phyloP scores from a whole-genome alignment of 73 alveolate genomes.

The Tetrahymena elliotti region DNA sequence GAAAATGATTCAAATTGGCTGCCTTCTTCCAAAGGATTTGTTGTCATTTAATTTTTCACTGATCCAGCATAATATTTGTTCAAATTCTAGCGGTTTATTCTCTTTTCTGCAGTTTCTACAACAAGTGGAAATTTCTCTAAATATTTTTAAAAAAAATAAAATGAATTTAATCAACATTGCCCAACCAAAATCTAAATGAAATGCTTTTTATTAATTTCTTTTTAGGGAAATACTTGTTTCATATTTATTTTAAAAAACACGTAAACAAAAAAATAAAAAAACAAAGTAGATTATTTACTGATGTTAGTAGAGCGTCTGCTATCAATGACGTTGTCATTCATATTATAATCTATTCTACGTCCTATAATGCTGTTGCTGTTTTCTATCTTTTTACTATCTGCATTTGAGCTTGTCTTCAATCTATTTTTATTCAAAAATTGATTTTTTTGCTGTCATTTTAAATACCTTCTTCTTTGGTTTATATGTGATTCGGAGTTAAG shows the following conservation, averaged over 20 bases:
- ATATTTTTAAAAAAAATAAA: not conserved
- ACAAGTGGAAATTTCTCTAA: not conserved
- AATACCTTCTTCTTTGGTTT: not conserved
- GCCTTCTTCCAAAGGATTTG: not conserved
- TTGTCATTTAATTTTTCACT: not conserved
- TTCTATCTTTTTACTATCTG: not conserved
- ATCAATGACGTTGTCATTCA: not conserved
- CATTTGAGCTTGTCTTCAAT: not conserved
- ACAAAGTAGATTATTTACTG: too few relatives aligned
- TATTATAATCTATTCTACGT: not conserved
- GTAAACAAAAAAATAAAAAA: too few relatives aligned
- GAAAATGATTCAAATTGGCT: not conserved
- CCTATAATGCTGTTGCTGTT: not conserved
- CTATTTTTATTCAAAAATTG: not conserved
- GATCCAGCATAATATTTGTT: not conserved
- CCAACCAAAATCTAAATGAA: too few relatives aligned
- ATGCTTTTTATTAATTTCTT: too few relatives aligned
- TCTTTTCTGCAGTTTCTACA: not conserved
- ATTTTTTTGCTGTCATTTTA: not conserved
- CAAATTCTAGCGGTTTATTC: not conserved
- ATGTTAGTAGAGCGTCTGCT: not conserved
- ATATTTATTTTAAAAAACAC: too few relatives aligned
- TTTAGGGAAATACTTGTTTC: too few relatives aligned
- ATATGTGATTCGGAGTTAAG: not conserved
- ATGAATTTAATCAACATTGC: not conserved